phyloP scores from a whole-genome alignment of 768 basidiomycete genomes.

The Neoboletus magnificus region DNA sequence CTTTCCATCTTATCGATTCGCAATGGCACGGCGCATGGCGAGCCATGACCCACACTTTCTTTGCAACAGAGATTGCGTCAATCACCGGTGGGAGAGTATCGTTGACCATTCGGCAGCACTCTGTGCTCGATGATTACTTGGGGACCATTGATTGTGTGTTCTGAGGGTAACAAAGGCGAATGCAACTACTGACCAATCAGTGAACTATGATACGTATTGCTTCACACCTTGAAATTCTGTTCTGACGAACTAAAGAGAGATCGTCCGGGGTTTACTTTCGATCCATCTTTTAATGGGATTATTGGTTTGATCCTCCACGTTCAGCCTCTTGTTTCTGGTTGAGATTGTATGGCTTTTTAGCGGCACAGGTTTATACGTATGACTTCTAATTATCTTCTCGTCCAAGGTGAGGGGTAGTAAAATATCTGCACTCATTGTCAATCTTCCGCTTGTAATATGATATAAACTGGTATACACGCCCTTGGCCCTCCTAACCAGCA shows the following conservation, averaged over 20 bases:
- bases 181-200: not conserved
- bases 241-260: not conserved
- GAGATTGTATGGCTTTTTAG: not conserved
- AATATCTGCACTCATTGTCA: not conserved
- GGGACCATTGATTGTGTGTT: constrained; percentile 24
- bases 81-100: not conserved
- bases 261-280: not conserved
- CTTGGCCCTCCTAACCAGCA: not conserved
- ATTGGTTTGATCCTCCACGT: not conserved
- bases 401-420: not conserved
- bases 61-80: not conserved
- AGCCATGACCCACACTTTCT: constrained; percentile 8
- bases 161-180: not conserved
- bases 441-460: constrained; percentile 4
- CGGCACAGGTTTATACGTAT: not conserved
- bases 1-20: not conserved
- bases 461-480: constrained; percentile 26
- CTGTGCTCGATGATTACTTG: constrained; percentile 20
- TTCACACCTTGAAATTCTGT: not conserved
- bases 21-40: constrained; percentile 8
- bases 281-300: not conserved
- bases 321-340: not conserved
- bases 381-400: not conserved
- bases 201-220: not conserved
- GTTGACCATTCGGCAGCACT: not conserved